These are phyloP conservation scores for Clausena lansium DNA, from an alignment of 345 rosid genomes.

Conservation along the genomic window DNA sequence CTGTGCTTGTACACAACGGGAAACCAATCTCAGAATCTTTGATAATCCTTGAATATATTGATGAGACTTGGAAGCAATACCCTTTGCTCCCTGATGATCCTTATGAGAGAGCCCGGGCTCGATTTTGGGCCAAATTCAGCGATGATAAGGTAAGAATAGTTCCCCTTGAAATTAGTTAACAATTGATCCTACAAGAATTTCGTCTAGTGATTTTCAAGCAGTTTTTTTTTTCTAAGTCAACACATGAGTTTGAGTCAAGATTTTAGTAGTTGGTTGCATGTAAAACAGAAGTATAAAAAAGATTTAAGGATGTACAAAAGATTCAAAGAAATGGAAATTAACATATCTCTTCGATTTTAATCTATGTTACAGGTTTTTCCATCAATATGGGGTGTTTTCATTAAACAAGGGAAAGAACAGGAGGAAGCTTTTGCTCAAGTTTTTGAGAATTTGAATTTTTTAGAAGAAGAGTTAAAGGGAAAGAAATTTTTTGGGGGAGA, in stretches of 20 bases:
- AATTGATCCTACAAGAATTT: neutral
- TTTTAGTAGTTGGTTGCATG: too few species aligned
- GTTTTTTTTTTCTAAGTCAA: neutral
- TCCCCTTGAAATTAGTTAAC: neutral
- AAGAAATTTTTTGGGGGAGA: conserved; percentile 47
- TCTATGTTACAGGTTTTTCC: conserved; percentile 19
- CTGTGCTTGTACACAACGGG: conserved; percentile 32
- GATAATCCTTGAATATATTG: conserved; percentile 36
- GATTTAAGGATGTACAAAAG: neutral
- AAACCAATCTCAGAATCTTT: conserved; percentile 32
- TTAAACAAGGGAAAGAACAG: conserved; percentile 23
- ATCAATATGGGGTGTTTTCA: conserved; percentile 23
- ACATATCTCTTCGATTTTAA: neutral
- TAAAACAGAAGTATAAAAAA: too few species aligned
- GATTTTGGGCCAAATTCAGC: conserved; percentile 34
- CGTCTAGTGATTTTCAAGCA: neutral
- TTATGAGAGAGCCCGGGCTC: conserved; percentile 19
- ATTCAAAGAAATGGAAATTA: too few species aligned
- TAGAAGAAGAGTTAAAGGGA: conserved; percentile 37
- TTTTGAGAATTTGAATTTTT: conserved; percentile 20
- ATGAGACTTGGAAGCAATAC: conserved; percentile 31
- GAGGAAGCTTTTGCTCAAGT: conserved; percentile 22
- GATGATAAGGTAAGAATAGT: conserved; percentile 27
- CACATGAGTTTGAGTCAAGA: too few species aligned
- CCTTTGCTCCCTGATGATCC: conserved; percentile 35